Evolutionary conservation across 2,329 filamentous ascomycete genomes (phyloP), one percentile per base, ranked within the genome.

Genomic region (Phialocephala sp.): DNA sequence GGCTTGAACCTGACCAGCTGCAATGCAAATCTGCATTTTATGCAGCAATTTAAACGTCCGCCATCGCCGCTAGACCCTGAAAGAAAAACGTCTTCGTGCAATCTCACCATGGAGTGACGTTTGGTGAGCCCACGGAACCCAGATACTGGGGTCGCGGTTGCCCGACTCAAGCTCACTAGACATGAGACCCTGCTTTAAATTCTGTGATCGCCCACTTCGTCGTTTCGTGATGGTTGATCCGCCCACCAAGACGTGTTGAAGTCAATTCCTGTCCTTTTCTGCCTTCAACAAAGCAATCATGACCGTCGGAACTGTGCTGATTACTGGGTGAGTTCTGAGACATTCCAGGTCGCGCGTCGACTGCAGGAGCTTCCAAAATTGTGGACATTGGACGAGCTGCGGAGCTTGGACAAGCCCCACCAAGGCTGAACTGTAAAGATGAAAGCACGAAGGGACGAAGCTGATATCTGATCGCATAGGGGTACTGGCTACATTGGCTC

Each of bases 401-500:
- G 18, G 22, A 50, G 37, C 24, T 36, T 60, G 56, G 35, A 32
- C 50, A 27, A 27, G 20, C 50, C 50, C 50, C 50, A 54, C 50
- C 24, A 54, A 54, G 50, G 50, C 50, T 54, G 50, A 35, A 54
- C 12, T 35, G 22, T 32, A 15, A 35, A 32, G 50, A 32, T 3
- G 27, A 54, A 35, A 15, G 18, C 27, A 18, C 12, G 27, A 35
- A 35, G 22, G 14, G 12, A 54, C 24, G 27, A 54, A 15, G 50
- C 50, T 54, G 22, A 54, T n/a, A 54, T 74, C 72, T 73, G 18
- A 67, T 64, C 71, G 57, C 47, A 66, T 78, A 97, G 95, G 86
- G 95, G 95, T 77, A 97, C 94, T 71, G 95, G 95, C 83, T 99
- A 99, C 85, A 99, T 99, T 80, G 95, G 95, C 79, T 98, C 94